These are phyloP conservation scores for Clavispora vitiphila DNA, from an alignment of 805 yeast species.

Conservation along the genomic window DNA sequence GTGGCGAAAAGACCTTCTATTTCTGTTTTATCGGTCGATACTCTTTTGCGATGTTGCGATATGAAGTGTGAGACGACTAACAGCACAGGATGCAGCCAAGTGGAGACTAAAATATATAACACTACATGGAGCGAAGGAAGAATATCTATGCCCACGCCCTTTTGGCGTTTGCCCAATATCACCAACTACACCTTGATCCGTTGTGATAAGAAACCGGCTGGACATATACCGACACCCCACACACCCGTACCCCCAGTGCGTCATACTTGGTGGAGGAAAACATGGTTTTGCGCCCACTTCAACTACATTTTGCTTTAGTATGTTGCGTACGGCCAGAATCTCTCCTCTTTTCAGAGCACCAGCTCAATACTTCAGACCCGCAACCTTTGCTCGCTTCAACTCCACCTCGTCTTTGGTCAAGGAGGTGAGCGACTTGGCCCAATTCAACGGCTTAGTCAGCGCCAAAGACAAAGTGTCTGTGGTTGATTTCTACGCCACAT, in stretches of 20 bases:
- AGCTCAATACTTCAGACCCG: constrained; percentile 1
- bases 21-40: too few relatives aligned
- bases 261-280: not conserved
- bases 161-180: too few relatives aligned
- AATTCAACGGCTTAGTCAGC: constrained; percentile 21
- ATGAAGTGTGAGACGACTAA: too few relatives aligned
- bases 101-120: too few relatives aligned
- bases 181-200: not conserved
- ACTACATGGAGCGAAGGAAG: too few relatives aligned
- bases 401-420: constrained; percentile 18
- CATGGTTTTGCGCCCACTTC: not conserved
- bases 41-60: too few relatives aligned
- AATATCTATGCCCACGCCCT: too few relatives aligned
- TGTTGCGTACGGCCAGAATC: constrained; percentile 9
- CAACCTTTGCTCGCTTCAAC: constrained; percentile 7
- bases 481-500: constrained; percentile 64
- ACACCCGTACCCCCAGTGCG: constrained; percentile 1
- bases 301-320: not conserved
- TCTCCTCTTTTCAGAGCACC: not conserved
- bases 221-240: not conserved
- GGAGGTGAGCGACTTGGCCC: constrained; percentile 24
- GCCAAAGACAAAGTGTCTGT: constrained; percentile 39
- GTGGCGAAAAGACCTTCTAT: too few relatives aligned
- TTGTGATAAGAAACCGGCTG: too few relatives aligned
- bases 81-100: too few relatives aligned